phyloP scores from a whole-genome alignment of 2,329 filamentous ascomycete genomes.

The Penicillium sp. region DNA sequence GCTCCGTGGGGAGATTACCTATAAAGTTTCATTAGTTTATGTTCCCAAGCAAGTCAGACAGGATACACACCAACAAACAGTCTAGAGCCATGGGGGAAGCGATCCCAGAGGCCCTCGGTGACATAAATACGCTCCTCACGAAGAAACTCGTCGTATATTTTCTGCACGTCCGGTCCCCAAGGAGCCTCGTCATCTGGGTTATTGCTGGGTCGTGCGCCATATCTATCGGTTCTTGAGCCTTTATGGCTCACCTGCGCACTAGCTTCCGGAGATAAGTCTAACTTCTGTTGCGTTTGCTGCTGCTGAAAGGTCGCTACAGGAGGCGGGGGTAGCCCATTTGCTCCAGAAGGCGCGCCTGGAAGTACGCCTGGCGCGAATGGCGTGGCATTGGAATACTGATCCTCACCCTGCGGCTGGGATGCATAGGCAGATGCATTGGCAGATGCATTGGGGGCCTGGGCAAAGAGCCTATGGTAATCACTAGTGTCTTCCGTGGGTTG shows the following conservation, averaged over 20 bases:
- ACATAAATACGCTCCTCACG: constrained; percentile 49
- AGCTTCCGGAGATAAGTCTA: constrained; percentile 21
- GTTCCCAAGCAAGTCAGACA: background rate
- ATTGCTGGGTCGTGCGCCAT: constrained; percentile 20
- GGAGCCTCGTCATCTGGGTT: constrained; percentile 39
- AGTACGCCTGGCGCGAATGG: constrained; percentile 29
- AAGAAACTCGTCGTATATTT: constrained; percentile 50
- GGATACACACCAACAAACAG: constrained; percentile 46
- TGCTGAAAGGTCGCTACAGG: constrained; percentile 39
- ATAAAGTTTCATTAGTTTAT: constrained; percentile 14
- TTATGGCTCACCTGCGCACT: constrained; percentile 21
- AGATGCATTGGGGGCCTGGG: constrained; percentile 26
- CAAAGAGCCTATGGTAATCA: constrained; percentile 36
- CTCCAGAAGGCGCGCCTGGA: constrained; percentile 32
- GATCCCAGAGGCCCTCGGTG: constrained; percentile 50
- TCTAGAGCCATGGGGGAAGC: constrained; percentile 46
- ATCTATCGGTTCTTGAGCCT: constrained; percentile 26
- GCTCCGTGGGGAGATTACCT: constrained; percentile 90
- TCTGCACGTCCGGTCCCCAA: constrained; percentile 47
- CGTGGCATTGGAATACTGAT: constrained; percentile 19
- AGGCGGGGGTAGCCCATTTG: constrained; percentile 37
- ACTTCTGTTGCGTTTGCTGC: constrained; percentile 1
- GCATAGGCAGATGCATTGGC: constrained; percentile 21
- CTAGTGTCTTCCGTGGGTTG: constrained; percentile 34
- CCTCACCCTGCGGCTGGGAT: constrained; percentile 23